These are phyloP conservation scores for Angomonas deanei DNA, from an alignment of 208 protist species.

Conservation along the genomic window DNA sequence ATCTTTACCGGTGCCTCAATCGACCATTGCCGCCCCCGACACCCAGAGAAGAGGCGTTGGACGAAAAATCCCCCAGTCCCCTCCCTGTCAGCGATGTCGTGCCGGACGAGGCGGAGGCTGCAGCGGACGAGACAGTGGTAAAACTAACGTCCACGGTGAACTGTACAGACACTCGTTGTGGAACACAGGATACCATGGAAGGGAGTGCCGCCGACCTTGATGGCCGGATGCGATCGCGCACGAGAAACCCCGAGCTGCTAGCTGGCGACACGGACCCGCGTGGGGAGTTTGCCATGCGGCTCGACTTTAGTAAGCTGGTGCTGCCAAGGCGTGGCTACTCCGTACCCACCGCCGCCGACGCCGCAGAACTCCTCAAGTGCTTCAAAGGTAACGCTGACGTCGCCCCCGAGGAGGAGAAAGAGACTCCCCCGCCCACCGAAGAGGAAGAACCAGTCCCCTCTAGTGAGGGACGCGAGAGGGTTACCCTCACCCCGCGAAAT, in stretches of 20 bases:
- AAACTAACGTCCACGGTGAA: no score
- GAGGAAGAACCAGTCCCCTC: not conserved
- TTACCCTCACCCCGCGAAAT: no score
- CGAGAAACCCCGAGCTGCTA: not conserved
- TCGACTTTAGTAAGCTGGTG: not conserved
- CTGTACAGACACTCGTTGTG: not conserved
- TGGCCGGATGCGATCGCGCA: not conserved
- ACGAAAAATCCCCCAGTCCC: not conserved
- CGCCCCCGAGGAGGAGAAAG: not conserved
- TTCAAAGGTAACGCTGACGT: not conserved
- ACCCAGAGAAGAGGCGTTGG: not conserved
- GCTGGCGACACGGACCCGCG: not conserved
- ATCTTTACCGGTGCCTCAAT: conserved; percentile 1
- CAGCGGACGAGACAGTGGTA: not conserved
- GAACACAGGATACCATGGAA: not conserved
- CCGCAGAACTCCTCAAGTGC: not conserved
- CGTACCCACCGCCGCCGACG: not conserved
- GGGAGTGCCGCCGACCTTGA: not conserved
- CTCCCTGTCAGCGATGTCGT: not conserved
- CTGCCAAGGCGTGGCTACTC: not conserved
- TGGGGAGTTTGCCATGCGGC: not conserved
- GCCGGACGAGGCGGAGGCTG: not conserved
- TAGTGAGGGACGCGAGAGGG: no score
- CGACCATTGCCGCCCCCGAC: not conserved
- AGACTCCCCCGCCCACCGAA: not conserved